Evolutionary conservation across 2,329 filamentous ascomycete genomes (phyloP).

Genomic region (Fonsecaea pedrosoi): DNA sequence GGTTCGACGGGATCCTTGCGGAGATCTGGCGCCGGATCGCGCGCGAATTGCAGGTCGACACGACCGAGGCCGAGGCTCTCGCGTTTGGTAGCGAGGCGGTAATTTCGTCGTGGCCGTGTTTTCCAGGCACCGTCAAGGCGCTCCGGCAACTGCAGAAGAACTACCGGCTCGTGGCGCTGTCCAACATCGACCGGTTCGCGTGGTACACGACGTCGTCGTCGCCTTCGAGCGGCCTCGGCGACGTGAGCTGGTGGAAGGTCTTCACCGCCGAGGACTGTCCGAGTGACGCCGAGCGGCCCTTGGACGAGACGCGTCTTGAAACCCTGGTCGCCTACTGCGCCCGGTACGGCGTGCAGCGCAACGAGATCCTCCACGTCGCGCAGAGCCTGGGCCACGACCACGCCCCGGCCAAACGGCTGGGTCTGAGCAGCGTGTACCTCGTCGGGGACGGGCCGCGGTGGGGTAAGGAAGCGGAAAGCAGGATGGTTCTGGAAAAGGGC

Average conservation of each 20-base stretch:
- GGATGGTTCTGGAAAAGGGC: slow-evolving; percentile 38
- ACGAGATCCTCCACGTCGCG: slow-evolving; percentile 70
- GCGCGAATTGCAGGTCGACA: slow-evolving; percentile 40
- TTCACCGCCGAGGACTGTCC: slow-evolving; percentile 75
- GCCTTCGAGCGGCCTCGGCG: slow-evolving; percentile 64
- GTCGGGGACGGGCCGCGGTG: slow-evolving; percentile 38
- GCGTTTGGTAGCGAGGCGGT: slow-evolving; percentile 54
- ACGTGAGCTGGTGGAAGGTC: slow-evolving; percentile 52
- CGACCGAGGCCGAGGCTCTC: slow-evolving; percentile 47
- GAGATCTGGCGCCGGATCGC: slow-evolving; percentile 51
- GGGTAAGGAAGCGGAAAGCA: slow-evolving; percentile 39
- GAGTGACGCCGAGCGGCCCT: slow-evolving; percentile 52
- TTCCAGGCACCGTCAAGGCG: slow-evolving; percentile 63
- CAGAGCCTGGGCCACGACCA: slow-evolving; percentile 73
- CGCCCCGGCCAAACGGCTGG: slow-evolving; percentile 66
- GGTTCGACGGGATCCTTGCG: slow-evolving; percentile 67
- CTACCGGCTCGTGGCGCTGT: slow-evolving; percentile 64
- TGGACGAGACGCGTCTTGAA: slow-evolving; percentile 38
- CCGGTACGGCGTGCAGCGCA: slow-evolving; percentile 62
- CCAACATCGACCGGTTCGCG: slow-evolving; percentile 63
- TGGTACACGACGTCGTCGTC: slow-evolving; percentile 55
- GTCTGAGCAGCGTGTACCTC: slow-evolving; percentile 66
- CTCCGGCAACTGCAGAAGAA: slow-evolving; percentile 56
- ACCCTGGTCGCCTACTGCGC: slow-evolving; percentile 61
- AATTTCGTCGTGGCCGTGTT: slow-evolving; percentile 61